A percentile compares a stretch with the other conserved stretches of the same genome.
These are phyloP conservation scores for Fusarium goolgardi DNA, from an alignment of 2,329 filamentous ascomycete species.

Conservation along the genomic window DNA sequence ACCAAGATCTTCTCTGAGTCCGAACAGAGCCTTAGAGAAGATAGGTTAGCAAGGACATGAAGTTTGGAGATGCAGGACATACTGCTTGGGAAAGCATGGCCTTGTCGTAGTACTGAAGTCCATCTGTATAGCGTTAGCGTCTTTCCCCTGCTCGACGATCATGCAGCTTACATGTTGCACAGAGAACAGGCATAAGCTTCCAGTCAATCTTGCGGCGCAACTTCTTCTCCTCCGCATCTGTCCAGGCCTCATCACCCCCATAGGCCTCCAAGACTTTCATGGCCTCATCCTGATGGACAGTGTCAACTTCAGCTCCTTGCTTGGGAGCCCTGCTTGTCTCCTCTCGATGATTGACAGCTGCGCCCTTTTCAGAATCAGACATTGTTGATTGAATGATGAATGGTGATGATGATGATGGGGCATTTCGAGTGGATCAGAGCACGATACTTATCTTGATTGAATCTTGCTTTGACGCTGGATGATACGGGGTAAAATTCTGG, in stretches of 20 bases:
- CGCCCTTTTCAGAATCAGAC: constrained; percentile 36
- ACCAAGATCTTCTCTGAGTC: constrained; percentile 38
- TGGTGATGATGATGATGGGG: neutral
- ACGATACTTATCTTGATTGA: constrained; percentile 33
- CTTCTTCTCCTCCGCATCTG: constrained; percentile 55
- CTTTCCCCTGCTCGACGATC: neutral
- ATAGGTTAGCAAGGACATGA: neutral
- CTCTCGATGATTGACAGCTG: constrained; percentile 16
- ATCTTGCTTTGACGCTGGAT: neutral
- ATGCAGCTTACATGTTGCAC: constrained; percentile 57
- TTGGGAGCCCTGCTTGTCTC: constrained; percentile 13
- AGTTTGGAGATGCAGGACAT: constrained; percentile 11
- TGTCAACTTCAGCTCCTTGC: constrained; percentile 25
- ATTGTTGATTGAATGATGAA: constrained; percentile 13
- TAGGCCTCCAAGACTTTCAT: constrained; percentile 56
- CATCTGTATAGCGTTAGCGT: neutral
- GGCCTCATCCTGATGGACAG: constrained; percentile 46
- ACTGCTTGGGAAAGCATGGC: constrained; percentile 66
- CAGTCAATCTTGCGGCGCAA: constrained; percentile 50
- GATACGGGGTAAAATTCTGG: constrained; percentile 14
- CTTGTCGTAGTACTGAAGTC: constrained; percentile 60
- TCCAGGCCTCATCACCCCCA: constrained; percentile 57
- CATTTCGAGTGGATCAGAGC: constrained; percentile 8
- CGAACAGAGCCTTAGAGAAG: constrained; percentile 33
- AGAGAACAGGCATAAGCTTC: constrained; percentile 58